Base-by-base conservation (phyloP, 140 eudicot species). In the Ambrosia hybrid region DNA sequence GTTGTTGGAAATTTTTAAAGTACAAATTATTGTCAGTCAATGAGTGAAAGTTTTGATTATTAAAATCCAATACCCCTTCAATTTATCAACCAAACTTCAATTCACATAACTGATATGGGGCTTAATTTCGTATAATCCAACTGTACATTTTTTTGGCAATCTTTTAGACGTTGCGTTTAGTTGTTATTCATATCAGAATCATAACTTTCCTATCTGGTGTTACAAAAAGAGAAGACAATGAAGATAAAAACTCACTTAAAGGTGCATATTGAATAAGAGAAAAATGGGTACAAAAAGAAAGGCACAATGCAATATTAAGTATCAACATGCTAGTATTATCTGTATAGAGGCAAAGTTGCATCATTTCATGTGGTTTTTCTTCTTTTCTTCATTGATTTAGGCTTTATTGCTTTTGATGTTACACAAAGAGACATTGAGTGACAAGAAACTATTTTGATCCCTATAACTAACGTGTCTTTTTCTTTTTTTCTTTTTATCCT, bases 141-240 rank as follows among this genome's bases (percentile, higher is more conserved):
- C 30, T 21, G 30, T 21, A 21, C 30, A 21, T 21, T 21, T 21
- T 21, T 21, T 21, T 21, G 30, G 30, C 30, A 21, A 21, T 21
- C 30, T 21, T 21, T 21, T 21, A 21, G 30, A 21, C 30, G 30
- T 21, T 21, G 30, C 30, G 30, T 21, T 21, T 21, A 21, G 30
- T 21, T 34, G 8, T 57, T 56, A 2, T 17, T 21, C 17, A 57
- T 14, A 57, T 57, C 62, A 12, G 16, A 57, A 14, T 57, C 12
- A 16, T 57, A 57, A 57, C 62, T 57, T 57, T 57, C 62, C 62
- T 57, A 57, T 57, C 62, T 57, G 6, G 36, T 57, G 62, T 57
- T 17, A 17, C 62, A 17, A 57, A 57, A 57, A 57, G 34, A 17
- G 62, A 15, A 17, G 62, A 57, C 62, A 7, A 3, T 57, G 62